A percentile compares a stretch with the other conserved stretches of the same genome.
These are phyloP conservation scores for Leishmania arabica DNA, from an alignment of 208 protist species.

Conservation along the genomic window DNA sequence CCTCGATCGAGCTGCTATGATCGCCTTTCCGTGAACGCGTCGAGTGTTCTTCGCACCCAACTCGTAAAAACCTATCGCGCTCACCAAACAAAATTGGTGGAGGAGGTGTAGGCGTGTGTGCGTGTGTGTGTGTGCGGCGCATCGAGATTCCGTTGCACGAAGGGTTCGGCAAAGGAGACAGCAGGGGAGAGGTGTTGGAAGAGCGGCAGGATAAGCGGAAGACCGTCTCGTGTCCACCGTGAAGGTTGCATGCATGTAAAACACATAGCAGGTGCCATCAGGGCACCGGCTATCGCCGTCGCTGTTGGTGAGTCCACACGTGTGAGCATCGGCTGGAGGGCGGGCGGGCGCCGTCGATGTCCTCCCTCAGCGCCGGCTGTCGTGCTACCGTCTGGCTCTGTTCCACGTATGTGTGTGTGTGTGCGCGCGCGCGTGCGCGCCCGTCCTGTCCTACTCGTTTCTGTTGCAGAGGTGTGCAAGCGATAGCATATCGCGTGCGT, in stretches of 20 bases:
- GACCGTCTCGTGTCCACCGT: neutral
- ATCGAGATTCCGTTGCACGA: neutral
- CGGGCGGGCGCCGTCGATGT: neutral
- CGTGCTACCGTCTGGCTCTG: neutral
- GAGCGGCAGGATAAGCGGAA: neutral
- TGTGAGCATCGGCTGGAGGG: neutral
- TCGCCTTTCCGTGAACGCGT: neutral
- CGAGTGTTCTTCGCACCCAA: neutral
- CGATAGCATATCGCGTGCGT: no score
- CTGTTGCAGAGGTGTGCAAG: no score
- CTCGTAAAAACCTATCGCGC: neutral
- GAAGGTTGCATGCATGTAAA: neutral
- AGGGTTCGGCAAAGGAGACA: neutral
- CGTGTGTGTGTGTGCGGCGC: neutral
- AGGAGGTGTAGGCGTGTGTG: neutral
- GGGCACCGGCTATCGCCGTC: neutral
- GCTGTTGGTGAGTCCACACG: neutral
- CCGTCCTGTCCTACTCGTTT: neutral
- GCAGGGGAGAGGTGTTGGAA: neutral
- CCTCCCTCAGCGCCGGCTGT: no score
- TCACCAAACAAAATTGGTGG: neutral
- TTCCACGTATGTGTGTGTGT: neutral
- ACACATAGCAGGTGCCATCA: neutral
- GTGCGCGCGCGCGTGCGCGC: neutral
- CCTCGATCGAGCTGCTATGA: neutral